These are phyloP conservation scores for Vitis labrusca DNA, from an alignment of 164 flowering plant species.

Conservation along the genomic window DNA sequence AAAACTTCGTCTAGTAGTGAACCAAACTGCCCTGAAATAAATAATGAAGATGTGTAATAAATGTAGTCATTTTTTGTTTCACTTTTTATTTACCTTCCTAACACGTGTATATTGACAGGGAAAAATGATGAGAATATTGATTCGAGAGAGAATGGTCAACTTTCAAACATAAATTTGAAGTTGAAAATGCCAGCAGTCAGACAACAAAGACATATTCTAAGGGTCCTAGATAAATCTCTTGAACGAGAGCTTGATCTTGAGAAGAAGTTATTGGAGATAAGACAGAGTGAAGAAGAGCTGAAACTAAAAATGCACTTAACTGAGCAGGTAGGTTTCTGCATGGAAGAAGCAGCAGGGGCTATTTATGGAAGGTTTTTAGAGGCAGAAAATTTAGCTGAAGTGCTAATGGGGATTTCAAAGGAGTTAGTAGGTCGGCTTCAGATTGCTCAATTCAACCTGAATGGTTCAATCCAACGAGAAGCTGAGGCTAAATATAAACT, in stretches of 20 bases:
- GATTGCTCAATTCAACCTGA: slow-evolving; percentile 50
- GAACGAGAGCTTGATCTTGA: slow-evolving; percentile 83
- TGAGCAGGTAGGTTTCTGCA: slow-evolving; percentile 47
- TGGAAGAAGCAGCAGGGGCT: slow-evolving; percentile 58
- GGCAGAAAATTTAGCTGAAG: slow-evolving; percentile 70
- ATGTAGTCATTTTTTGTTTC: background rate
- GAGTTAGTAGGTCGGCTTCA: slow-evolving; percentile 60
- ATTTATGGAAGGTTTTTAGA: slow-evolving; percentile 57
- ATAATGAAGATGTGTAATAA: background rate
- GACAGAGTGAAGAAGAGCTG: slow-evolving; percentile 60
- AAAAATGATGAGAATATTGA: slow-evolving; percentile 26
- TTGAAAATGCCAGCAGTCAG: slow-evolving; percentile 53
- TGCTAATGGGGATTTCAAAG: slow-evolving; percentile 59
- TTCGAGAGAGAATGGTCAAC: slow-evolving; percentile 24
- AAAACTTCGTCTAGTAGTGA: background rate
- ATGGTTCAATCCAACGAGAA: slow-evolving; percentile 55
- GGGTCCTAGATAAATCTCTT: slow-evolving; percentile 87
- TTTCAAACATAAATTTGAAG: slow-evolving; percentile 29
- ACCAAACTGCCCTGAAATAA: background rate
- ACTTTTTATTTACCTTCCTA: slow-evolving; percentile 5
- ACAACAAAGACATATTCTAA: slow-evolving; percentile 61
- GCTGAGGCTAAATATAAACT: slow-evolving; percentile 42
- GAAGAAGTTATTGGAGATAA: slow-evolving; percentile 57
- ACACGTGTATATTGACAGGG: slow-evolving; percentile 33
- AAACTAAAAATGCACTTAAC: slow-evolving; percentile 43